Conservation (phyloP, 371 early-diverging fungal genomes). For the Apophysomyces sp. region DNA sequence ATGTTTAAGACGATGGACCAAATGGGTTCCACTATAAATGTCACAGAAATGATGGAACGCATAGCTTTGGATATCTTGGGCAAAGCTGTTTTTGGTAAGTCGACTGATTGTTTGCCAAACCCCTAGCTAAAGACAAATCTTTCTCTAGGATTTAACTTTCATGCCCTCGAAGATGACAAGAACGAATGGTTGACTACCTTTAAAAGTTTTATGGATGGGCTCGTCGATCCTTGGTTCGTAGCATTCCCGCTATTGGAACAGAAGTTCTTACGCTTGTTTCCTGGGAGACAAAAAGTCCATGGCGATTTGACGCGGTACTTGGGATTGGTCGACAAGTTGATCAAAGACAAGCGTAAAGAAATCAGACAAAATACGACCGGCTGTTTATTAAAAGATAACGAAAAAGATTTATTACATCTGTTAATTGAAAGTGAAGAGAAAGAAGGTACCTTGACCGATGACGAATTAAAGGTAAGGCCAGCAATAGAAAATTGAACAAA, state of each 20-base stretch:
- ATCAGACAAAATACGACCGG: slow-evolving; percentile 9
- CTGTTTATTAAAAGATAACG: slow-evolving; percentile 16
- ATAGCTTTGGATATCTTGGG: slow-evolving; percentile 39
- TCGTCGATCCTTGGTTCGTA: slow-evolving; percentile 31
- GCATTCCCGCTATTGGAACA: slow-evolving; percentile 47
- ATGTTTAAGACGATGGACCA: slow-evolving; percentile 11
- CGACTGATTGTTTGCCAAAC: no score
- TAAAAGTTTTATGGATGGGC: slow-evolving; percentile 7
- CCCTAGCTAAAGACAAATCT: no score
- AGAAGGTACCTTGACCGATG: slow-evolving; percentile 21
- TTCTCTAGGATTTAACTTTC: slow-evolving; percentile 17
- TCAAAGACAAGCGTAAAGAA: slow-evolving; percentile 28
- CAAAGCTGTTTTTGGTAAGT: slow-evolving; percentile 31
- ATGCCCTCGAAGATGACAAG: slow-evolving; percentile 6
- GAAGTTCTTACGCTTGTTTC: slow-evolving; percentile 20
- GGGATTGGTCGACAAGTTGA: slow-evolving; percentile 31
- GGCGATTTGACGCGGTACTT: slow-evolving; percentile 21
- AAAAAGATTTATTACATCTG: slow-evolving; percentile 44
- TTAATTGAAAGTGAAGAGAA: slow-evolving; percentile 29
- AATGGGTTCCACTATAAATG: slow-evolving; percentile 10
- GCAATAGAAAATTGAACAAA: no score
- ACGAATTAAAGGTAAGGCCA: slow-evolving; percentile 33
- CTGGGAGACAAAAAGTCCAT: slow-evolving; percentile 29
- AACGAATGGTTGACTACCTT: slow-evolving; percentile 14
- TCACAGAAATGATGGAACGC: slow-evolving; percentile 22